These are phyloP conservation scores for Talaromyces sp. DNA, from an alignment of 2,329 filamentous ascomycete species.

Conservation along the genomic window DNA sequence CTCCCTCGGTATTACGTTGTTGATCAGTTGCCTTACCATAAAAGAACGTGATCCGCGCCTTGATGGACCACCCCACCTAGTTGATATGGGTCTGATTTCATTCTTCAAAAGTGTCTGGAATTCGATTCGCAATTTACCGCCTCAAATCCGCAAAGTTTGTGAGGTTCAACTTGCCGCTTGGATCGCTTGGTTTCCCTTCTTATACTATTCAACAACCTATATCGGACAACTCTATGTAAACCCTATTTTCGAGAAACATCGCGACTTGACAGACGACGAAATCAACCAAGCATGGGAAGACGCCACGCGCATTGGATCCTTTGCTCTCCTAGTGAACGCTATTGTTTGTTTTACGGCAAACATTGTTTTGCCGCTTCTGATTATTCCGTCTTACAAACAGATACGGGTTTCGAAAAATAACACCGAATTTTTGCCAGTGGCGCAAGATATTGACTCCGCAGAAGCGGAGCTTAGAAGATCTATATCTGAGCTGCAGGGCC, in stretches of 20 bases:
- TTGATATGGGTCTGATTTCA: constrained; percentile 61
- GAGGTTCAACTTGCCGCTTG: constrained; percentile 79
- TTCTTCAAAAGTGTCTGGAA: constrained; percentile 77
- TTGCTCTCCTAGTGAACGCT: constrained; percentile 83
- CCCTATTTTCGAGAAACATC: constrained; percentile 70
- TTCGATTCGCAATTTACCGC: constrained; percentile 72
- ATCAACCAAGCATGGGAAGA: constrained; percentile 76
- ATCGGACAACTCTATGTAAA: constrained; percentile 90
- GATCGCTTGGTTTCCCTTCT: constrained; percentile 92
- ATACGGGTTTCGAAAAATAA: constrained; percentile 14
- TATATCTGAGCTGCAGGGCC: constrained; percentile 28
- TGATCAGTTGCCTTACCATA: constrained; percentile 64
- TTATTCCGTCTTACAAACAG: constrained; percentile 67
- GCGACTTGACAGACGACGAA: constrained; percentile 68
- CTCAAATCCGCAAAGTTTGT: constrained; percentile 77
- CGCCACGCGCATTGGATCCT: constrained; percentile 80
- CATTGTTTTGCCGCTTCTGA: constrained; percentile 76
- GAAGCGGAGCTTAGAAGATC: constrained; percentile 1
- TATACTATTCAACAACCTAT: constrained; percentile 94
- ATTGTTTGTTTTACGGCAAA: constrained; percentile 78
- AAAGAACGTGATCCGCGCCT: constrained; percentile 74
- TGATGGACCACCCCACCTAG: constrained; percentile 58
- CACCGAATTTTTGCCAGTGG: constrained; percentile 12
- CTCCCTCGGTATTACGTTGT: constrained; percentile 63
- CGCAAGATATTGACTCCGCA: constrained; percentile 11